Conservation (phyloP, 768 basidiomycete species). For the Hypholoma fasciculare region DNA sequence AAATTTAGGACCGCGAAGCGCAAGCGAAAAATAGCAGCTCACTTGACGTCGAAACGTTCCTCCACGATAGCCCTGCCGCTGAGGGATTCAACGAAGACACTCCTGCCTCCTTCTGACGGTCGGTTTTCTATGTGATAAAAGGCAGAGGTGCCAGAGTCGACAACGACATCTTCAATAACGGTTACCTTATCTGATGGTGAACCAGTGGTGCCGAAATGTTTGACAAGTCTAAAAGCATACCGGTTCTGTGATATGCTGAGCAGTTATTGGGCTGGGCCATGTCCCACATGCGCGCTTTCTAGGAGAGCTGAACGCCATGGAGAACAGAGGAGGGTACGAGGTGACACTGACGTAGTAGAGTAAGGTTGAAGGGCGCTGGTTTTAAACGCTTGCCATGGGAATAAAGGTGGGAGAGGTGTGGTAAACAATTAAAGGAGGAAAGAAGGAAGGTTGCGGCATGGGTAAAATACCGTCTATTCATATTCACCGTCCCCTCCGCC, state of each 20-base stretch:
- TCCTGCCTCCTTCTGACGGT: conserved; percentile 44
- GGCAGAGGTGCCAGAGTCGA: conserved; percentile 54
- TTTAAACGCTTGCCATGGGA: conserved; percentile 6
- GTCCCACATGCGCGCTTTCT: conserved; percentile 7
- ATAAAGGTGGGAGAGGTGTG: conserved; percentile 2
- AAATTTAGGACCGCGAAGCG: conserved; percentile 5
- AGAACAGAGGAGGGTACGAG: background rate
- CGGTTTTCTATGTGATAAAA: conserved; percentile 59
- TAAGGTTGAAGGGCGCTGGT: conserved; percentile 1
- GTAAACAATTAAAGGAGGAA: conserved; percentile 3
- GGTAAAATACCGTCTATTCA: conserved; percentile 8
- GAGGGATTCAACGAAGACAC: conserved; percentile 52
- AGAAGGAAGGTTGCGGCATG: conserved; percentile 2
- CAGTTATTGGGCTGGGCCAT: conserved; percentile 4
- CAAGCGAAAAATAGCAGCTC: background rate
- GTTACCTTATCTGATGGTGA: conserved; percentile 25
- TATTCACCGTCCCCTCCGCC: conserved; percentile 1
- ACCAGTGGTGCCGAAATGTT: background rate
- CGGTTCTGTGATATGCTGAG: background rate
- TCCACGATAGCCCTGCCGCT: conserved; percentile 48
- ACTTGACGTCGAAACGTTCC: conserved; percentile 47
- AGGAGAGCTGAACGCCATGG: conserved; percentile 1
- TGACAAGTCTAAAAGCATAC: background rate
- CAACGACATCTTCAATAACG: conserved; percentile 38
- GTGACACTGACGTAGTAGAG: conserved; percentile 3